Evolutionary conservation across 768 basidiomycete species (phyloP), one percentile per base, ranked within the genome.

Genomic region (Lepiota subincarnata): DNA sequence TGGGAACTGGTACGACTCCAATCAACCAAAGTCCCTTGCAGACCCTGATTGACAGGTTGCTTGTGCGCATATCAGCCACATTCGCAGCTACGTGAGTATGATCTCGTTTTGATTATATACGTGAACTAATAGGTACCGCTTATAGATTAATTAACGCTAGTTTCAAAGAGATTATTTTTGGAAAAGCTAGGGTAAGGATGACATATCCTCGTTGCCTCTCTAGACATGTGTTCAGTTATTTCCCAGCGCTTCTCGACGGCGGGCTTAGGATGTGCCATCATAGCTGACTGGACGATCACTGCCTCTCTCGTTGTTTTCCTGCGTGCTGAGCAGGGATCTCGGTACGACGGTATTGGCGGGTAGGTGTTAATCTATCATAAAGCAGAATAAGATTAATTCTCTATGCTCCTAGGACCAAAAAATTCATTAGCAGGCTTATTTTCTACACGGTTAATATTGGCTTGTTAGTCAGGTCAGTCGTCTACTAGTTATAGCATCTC

Each of bases 261-360:
- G 19, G 45, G 45, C 6, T 19, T 47, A 11, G 45, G 28, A 18
- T 34, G 45, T 47, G 45, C 34, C 6, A 47, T 47, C 7, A 35
- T 47, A 28, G 34, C 45, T 8, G 45, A 47, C 45, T 47, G 45
- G 45, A 47, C 45, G 7, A 47, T 34, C 18, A 47, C 45, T 12
- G 45, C 45, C 4, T 47, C 45, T 5, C 45, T 35, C 19, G 45
- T 47, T 18, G 18, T 47, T 19, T 47, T 47, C 19, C 31, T 47
- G 14, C 45, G 45, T n/a, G 45, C 45, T 1, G 45, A 47, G 34
- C 28, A 47, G 18, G 45, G 16, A n/a, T 36, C 45, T 18, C 45
- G 20, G 34, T 13, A 28, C 11, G 20, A 28, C 11, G 20, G 16
- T 3, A 16, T 47, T 12, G 45, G 45, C 31, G 2, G 31, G 45